These are phyloP conservation scores for Tulasnella sp. DNA, from an alignment of 768 basidiomycete species.

Conservation along the genomic window DNA sequence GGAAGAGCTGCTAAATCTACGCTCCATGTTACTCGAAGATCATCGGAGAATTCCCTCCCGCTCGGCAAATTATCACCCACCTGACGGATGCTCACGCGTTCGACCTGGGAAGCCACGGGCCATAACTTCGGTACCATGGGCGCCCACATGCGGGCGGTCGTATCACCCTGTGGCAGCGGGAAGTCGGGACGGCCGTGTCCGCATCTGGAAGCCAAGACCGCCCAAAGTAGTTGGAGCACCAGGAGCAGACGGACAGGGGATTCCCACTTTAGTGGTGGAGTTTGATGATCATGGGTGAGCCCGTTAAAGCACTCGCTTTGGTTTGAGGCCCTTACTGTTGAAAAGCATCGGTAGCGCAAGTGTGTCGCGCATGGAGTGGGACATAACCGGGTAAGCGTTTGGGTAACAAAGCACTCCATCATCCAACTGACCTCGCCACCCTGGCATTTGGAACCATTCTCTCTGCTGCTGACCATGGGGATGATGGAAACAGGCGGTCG, in stretches of 20 bases:
- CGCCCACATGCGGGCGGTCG: conserved; percentile 87
- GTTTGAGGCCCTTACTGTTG: not conserved
- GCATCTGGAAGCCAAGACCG: conserved; percentile 84
- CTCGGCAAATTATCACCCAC: conserved; percentile 60
- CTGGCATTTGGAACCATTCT: conserved; percentile 48
- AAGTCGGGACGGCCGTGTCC: conserved; percentile 77
- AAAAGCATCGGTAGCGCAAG: conserved; percentile 50
- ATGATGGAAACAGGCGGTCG: conserved; percentile 74
- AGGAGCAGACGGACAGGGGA: conserved; percentile 56
- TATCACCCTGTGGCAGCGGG: conserved; percentile 95
- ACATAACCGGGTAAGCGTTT: conserved; percentile 66
- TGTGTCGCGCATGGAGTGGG: conserved; percentile 89
- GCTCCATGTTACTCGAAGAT: conserved; percentile 55
- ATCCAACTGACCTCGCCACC: not conserved
- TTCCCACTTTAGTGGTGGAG: conserved; percentile 70
- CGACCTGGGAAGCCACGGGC: conserved; percentile 49
- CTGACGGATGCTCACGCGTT: conserved; percentile 56
- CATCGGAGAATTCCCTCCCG: conserved; percentile 69
- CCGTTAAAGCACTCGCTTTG: not conserved
- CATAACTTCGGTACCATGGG: conserved; percentile 86
- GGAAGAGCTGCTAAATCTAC: too few relatives aligned
- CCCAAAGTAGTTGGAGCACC: conserved; percentile 43
- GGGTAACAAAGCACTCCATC: not conserved
- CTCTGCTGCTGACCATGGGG: conserved; percentile 65
- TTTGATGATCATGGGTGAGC: conserved; percentile 77